Conservation (phyloP, 352 stramenopile genomes). For the Globisporangium middletonii region DNA sequence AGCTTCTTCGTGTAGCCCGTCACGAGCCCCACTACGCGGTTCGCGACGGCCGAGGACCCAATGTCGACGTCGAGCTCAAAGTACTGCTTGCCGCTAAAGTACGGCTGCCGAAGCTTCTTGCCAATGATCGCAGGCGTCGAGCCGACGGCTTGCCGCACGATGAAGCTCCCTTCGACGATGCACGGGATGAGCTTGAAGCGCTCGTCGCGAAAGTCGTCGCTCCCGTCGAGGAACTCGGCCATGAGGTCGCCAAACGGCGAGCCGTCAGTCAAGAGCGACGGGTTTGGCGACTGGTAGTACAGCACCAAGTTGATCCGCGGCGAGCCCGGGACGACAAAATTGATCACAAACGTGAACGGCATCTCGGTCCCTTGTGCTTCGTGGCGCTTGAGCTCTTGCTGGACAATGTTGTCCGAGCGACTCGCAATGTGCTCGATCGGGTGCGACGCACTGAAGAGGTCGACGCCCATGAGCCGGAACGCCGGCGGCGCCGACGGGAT, state of each 20-base stretch:
- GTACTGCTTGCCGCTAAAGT: constrained; percentile 55
- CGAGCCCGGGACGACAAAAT: constrained; percentile 65
- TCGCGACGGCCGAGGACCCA: constrained; percentile 61
- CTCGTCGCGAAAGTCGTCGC: constrained; percentile 74
- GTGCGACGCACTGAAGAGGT: constrained; percentile 53
- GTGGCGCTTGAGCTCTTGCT: constrained; percentile 51
- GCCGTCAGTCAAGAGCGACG: constrained; percentile 43
- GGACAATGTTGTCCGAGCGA: constrained; percentile 51
- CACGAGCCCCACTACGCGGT: constrained; percentile 66
- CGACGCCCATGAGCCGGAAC: constrained; percentile 60
- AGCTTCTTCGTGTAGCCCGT: constrained; percentile 75
- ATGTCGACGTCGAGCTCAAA: constrained; percentile 80
- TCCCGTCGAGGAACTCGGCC: constrained; percentile 63
- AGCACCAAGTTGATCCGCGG: constrained; percentile 58
- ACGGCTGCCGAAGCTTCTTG: constrained; percentile 70
- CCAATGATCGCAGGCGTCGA: constrained; percentile 65
- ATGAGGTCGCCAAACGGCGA: constrained; percentile 67
- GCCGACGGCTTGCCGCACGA: constrained; percentile 70
- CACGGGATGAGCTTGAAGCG: constrained; percentile 79
- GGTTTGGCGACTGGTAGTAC: constrained; percentile 63
- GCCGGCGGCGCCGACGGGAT: constrained; percentile 59
- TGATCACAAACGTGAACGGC: constrained; percentile 77
- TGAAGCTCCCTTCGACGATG: constrained; percentile 78
- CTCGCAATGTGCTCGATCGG: constrained; percentile 59
- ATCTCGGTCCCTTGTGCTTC: constrained; percentile 52